Evolutionary conservation across 2,329 filamentous ascomycete species (phyloP).

Genomic region (Calonectria montana): DNA sequence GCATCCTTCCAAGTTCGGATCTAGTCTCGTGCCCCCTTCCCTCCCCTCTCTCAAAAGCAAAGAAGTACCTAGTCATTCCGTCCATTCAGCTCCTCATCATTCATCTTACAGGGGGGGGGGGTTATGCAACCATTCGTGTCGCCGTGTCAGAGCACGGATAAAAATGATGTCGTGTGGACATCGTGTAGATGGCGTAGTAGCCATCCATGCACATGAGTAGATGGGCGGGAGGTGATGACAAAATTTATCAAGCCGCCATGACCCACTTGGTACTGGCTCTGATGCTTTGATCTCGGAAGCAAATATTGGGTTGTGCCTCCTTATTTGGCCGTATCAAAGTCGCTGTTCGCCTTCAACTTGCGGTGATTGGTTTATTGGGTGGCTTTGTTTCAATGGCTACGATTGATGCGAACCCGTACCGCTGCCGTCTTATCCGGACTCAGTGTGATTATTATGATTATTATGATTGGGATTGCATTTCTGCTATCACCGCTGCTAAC

Average conservation of each 20-base stretch:
- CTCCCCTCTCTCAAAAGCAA: slow-evolving; percentile 22
- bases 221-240: no score
- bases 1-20: slow-evolving; percentile 31
- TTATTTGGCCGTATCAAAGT: neutral
- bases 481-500: neutral
- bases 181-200: slow-evolving; percentile 33
- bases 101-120: slow-evolving; percentile 32
- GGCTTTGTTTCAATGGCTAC: neutral
- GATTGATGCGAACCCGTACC: neutral
- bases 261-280: neutral
- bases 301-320: neutral
- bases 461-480: neutral
- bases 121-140: slow-evolving; percentile 40
- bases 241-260: neutral
- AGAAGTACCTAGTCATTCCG: slow-evolving; percentile 18
- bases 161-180: slow-evolving; percentile 38
- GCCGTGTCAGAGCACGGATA: slow-evolving; percentile 40
- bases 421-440: neutral
- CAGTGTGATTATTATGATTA: neutral
- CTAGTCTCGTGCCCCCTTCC: slow-evolving; percentile 23
- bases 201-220: slow-evolving; percentile 18
- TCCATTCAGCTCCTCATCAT: slow-evolving; percentile 21
- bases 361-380: no score
- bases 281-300: neutral
- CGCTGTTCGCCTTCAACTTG: neutral